Evolutionary conservation across 305 asterid species (phyloP).

Genomic region (Fraxinus latifolia): DNA sequence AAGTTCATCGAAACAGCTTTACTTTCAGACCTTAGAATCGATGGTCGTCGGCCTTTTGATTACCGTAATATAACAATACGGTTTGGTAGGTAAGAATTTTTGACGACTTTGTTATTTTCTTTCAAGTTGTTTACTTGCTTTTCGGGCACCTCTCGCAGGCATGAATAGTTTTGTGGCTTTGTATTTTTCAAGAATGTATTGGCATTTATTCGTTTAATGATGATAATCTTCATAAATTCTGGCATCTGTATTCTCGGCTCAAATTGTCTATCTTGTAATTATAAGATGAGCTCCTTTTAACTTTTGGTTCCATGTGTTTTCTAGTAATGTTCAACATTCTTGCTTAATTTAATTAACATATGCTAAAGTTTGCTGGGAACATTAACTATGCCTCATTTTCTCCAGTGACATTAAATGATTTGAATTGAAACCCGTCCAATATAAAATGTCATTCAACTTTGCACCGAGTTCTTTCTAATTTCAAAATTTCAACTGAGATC

Average conservation of each 20-base stretch:
- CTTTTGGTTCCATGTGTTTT: neutral
- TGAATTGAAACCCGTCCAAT: neutral
- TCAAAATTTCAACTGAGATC: neutral
- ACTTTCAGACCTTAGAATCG: constrained; percentile 72
- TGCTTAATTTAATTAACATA: neutral
- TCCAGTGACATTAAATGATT: neutral
- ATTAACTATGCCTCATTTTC: neutral
- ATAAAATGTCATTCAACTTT: neutral
- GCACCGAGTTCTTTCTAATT: neutral
- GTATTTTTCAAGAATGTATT: neutral
- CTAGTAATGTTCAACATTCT: neutral
- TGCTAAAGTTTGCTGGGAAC: neutral
- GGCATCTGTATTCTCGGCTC: neutral
- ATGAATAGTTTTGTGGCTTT: neutral
- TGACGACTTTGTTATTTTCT: neutral
- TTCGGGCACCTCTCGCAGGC: neutral
- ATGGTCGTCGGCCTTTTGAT: constrained; percentile 84
- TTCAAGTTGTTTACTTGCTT: neutral
- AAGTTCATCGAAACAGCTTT: constrained; percentile 68
- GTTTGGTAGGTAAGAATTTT: constrained; percentile 55
- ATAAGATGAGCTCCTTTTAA: neutral
- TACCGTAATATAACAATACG: constrained; percentile 63
- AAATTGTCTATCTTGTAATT: too few relatives aligned
- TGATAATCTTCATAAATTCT: neutral
- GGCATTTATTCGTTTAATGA: neutral